A percentile compares a stretch with the other conserved stretches of the same genome.
Conservation (phyloP, 108 stramenopile genomes). For the Fistulifera solaris region DNA sequence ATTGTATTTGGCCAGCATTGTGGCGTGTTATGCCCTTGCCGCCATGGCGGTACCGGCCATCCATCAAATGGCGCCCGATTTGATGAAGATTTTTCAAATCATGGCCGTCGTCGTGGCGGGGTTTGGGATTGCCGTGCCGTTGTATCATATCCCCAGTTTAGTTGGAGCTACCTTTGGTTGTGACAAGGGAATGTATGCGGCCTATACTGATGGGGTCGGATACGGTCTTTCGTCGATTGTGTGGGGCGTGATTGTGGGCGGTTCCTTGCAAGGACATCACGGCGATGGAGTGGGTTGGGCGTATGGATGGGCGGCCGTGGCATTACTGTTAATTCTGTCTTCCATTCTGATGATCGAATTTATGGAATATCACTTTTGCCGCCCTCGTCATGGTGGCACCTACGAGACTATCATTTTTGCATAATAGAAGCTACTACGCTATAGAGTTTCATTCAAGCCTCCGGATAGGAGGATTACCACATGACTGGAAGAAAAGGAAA, state of each 20-base stretch:
- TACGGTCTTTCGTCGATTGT: conserved; percentile 51
- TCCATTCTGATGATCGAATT: conserved; percentile 73
- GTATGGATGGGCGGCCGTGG: conserved; percentile 79
- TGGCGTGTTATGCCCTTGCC: conserved; percentile 57
- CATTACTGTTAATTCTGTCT: conserved; percentile 56
- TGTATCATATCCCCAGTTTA: conserved; percentile 68
- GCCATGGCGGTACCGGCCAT: conserved; percentile 55
- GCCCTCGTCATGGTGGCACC: conserved; percentile 17
- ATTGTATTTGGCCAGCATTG: conserved; percentile 61
- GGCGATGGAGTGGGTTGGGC: conserved; percentile 70
- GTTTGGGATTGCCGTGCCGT: conserved; percentile 65
- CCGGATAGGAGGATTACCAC: no score
- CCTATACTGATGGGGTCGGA: conserved; percentile 73
- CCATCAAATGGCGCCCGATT: conserved; percentile 29
- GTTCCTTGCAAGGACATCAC: conserved; percentile 3
- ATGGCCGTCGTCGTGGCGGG: conserved; percentile 44
- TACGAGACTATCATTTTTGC: conserved; percentile 54
- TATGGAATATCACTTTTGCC: conserved; percentile 70
- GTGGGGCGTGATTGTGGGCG: conserved; percentile 64
- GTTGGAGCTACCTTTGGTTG: conserved; percentile 65
- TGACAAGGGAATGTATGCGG: conserved; percentile 58
- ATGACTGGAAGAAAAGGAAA: no score
- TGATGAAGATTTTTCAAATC: conserved; percentile 60
- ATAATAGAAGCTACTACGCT: conserved; percentile 8
- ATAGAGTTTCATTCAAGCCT: no score